Evolutionary conservation across 495 filamentous ascomycete genomes (phyloP), one percentile per base, ranked within the genome.

Genomic region (Penicillium nucicola): DNA sequence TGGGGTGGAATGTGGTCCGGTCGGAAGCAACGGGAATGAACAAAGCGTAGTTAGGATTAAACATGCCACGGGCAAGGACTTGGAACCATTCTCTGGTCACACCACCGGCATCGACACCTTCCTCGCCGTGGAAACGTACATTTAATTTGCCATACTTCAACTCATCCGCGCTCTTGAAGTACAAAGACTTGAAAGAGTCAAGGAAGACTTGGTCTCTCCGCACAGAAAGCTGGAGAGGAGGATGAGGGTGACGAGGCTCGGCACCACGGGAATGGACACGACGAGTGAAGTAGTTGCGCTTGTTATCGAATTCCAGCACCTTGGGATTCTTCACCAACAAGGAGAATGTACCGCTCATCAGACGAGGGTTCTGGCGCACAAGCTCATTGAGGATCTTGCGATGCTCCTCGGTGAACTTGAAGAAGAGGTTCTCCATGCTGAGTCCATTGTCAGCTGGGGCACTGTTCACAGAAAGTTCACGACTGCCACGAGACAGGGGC

Each of bases 81-180:
- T 96, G 92, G 79, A 99, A 99, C 93, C 93, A 99, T 78, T 99
- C 93, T 66, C 93, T 84, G 44, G 93, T 97, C 38, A 99, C 93
- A 72, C 93, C 93, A 50, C 93, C 93, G 28, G 93, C 93, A 73
- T 99, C 93, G 44, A 99, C 91, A 62, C 93, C 93, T 64, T 99
- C 93, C 74, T 99, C 93, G 17, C 90, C 89, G 62, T 91, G 87
- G 82, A 99, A 99, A 43, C 93, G 86, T 53, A 99, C 95, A 66
- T 89, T 97, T 42, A 99, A 79, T 69, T 97, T 99, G 45, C 93
- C 92, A 64, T 90, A 96, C 68, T 99, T 99, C 76, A 97, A 89
- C 75, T 99, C 93, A 35, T 95, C 88, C 20, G 87, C 89, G 18
- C 75, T 82, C 76, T 97, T 97, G 84, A 91, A 97, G 71, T 93